Conservation (phyloP, 441 rosid genomes). For the Populus hybrid region DNA sequence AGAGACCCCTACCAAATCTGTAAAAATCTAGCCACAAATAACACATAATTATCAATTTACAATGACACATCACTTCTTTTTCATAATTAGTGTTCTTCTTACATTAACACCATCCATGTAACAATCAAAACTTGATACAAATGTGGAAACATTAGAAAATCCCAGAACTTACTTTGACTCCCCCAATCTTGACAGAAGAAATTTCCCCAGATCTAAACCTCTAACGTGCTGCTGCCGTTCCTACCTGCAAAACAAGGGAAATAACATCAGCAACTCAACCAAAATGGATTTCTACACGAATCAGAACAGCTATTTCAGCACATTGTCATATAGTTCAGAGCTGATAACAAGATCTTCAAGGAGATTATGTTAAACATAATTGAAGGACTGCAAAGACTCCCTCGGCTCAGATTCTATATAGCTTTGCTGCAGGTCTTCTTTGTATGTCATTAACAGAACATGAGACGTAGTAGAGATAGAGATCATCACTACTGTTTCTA, state of each 20-base stretch:
- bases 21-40: not conserved
- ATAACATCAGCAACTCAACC: not conserved
- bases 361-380: not conserved
- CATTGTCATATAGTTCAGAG: not conserved
- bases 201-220: not conserved
- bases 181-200: constrained; percentile 28
- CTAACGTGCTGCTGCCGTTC: not conserved
- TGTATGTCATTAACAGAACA: not conserved
- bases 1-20: not conserved
- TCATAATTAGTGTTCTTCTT: not conserved
- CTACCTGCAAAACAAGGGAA: not conserved
- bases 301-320: not conserved
- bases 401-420: not conserved
- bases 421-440: not conserved
- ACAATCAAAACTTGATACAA: not conserved
- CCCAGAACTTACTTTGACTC: constrained; percentile 26
- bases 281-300: not conserved
- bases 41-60: not conserved
- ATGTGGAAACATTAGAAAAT: not conserved
- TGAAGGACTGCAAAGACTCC: not conserved
- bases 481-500: not conserved
- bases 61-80: not conserved
- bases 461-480: not conserved
- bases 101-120: not conserved
- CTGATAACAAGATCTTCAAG: not conserved